A percentile compares a stretch with the other conserved stretches of the same genome.
phyloP scores from a whole-genome alignment of 129 eudicot genomes.

The Pulicaria dysenterica region DNA sequence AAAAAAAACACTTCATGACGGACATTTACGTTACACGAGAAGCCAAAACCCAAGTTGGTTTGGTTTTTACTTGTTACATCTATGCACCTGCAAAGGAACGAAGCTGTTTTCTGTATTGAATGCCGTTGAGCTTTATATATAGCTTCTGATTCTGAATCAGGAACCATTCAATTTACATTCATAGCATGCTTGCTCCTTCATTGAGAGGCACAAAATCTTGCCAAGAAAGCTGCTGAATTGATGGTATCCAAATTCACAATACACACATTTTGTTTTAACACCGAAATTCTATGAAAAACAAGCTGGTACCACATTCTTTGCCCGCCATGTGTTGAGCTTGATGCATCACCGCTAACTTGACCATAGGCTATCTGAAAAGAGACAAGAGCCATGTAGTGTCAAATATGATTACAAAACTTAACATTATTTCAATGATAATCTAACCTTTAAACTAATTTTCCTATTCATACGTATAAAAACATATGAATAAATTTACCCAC shows the following conservation, averaged over 20 bases:
- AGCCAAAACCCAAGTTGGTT: conserved; percentile 34
- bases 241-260: conserved; percentile 31
- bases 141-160: conserved; percentile 33
- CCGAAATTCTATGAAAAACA: conserved; percentile 28
- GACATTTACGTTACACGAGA: conserved; percentile 42
- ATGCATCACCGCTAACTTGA: conserved; percentile 26
- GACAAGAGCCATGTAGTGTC: neutral
- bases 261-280: conserved; percentile 34
- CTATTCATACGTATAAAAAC: neutral
- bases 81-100: conserved; percentile 44
- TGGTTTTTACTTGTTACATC: conserved; percentile 29
- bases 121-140: conserved; percentile 42
- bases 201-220: conserved; percentile 28
- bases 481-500: conserved; percentile 28
- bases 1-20: conserved; percentile 3
- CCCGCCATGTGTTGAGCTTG: conserved; percentile 15
- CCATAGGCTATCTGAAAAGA: conserved; percentile 31
- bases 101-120: conserved; percentile 37
- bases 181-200: conserved; percentile 28
- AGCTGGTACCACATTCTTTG: conserved; percentile 16
- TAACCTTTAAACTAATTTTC: neutral
- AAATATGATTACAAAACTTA: neutral
- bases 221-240: conserved; percentile 35
- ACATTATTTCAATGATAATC: neutral
- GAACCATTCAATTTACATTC: conserved; percentile 36